phyloP scores from a whole-genome alignment of 805 yeast genomes.

The Candida quercuum region DNA sequence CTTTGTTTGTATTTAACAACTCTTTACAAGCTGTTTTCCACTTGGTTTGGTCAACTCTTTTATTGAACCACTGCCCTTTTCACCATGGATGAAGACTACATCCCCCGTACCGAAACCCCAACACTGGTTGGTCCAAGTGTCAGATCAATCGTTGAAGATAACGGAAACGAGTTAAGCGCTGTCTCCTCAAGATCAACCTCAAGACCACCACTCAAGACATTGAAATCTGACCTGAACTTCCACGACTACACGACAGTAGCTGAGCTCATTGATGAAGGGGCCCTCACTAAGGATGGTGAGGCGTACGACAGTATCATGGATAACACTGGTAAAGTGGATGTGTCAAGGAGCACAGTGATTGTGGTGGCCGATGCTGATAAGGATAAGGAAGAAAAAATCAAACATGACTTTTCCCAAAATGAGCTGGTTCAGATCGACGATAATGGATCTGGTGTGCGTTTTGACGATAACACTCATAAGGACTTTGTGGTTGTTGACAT shows the following conservation, averaged over 20 bases:
- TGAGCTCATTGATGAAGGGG: conserved; percentile 40
- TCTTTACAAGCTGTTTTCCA: too few species aligned
- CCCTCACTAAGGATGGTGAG: conserved; percentile 50
- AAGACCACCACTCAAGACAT: conserved; percentile 3
- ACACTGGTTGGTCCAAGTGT: conserved; percentile 21
- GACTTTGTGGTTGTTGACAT: conserved; percentile 23
- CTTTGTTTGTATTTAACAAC: too few species aligned
- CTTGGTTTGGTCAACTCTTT: too few species aligned
- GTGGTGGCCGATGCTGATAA: conserved; percentile 6
- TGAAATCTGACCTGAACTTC: conserved; percentile 2
- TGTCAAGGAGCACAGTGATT: conserved; percentile 11
- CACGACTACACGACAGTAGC: conserved; percentile 25
- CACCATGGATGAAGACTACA: too few species aligned
- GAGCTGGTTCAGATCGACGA: conserved; percentile 4
- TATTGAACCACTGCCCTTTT: too few species aligned
- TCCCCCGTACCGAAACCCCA: too few species aligned
- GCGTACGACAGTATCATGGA: conserved; percentile 49
- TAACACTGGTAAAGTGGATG: conserved; percentile 38
- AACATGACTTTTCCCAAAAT: conserved; percentile 5
- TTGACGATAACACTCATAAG: conserved; percentile 13
- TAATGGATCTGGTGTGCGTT: conserved; percentile 4
- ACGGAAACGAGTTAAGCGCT: conserved; percentile 8
- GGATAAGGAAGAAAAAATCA: conserved; percentile 1
- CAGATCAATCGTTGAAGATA: conserved; percentile 15
- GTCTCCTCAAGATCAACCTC: conserved; percentile 14